These are phyloP conservation scores for Dacryopinax primogenitus DNA, from an alignment of 768 basidiomycete species.

Conservation along the genomic window DNA sequence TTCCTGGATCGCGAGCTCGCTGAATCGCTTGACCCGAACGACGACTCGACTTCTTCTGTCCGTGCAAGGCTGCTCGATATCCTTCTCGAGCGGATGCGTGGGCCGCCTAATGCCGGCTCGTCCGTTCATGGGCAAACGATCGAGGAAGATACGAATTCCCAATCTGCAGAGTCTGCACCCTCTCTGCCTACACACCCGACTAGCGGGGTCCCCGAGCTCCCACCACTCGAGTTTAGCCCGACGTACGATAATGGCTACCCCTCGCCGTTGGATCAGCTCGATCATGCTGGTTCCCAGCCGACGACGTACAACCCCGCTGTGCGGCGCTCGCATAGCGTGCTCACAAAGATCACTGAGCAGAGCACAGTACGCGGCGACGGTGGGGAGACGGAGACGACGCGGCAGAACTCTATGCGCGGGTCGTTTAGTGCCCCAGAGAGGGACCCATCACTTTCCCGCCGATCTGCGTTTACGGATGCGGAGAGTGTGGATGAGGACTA, in stretches of 20 bases:
- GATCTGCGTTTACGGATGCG: not conserved
- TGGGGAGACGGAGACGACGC: not conserved
- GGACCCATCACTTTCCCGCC: not conserved
- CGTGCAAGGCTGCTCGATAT: constrained; percentile 50
- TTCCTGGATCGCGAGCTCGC: constrained; percentile 80
- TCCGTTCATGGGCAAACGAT: not conserved
- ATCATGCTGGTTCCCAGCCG: not conserved
- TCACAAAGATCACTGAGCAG: constrained; percentile 7
- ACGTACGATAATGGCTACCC: not conserved
- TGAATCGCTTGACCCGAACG: constrained; percentile 60
- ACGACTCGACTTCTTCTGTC: constrained; percentile 61
- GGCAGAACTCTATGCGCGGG: not conserved
- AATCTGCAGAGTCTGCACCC: not conserved
- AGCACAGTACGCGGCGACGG: constrained; percentile 3
- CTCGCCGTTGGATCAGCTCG: not conserved
- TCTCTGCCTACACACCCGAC: not conserved
- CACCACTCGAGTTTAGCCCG: not conserved
- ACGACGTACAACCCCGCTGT: not conserved
- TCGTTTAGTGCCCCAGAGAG: not conserved
- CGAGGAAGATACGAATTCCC: not conserved
- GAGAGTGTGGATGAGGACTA: not conserved
- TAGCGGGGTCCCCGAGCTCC: not conserved
- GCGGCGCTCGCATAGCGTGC: not conserved
- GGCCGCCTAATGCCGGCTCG: constrained; percentile 15
- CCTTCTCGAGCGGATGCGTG: constrained; percentile 50